phyloP scores from a whole-genome alignment of 2,329 filamentous ascomycete species.

The Mycogone perniciosa region DNA sequence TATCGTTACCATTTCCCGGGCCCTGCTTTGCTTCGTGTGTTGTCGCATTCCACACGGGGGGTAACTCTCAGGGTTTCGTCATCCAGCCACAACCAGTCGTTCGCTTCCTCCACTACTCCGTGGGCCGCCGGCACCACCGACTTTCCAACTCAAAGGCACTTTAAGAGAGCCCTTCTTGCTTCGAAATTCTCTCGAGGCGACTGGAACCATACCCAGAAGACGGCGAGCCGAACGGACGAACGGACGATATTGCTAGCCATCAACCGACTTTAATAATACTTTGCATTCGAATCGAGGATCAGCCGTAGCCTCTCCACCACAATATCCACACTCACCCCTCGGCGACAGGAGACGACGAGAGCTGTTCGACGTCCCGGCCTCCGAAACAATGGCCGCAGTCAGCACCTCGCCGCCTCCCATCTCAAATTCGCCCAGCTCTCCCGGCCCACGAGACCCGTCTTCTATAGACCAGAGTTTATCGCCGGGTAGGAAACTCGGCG shows the following conservation, averaged over 20 bases:
- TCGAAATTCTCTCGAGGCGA: neutral
- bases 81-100: constrained; percentile 6
- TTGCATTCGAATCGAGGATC: neutral
- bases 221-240: too few species aligned
- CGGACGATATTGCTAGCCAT: too few species aligned
- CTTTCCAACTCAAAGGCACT: constrained; percentile 1
- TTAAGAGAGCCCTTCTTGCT: neutral
- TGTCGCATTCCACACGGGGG: neutral
- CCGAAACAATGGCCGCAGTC: constrained; percentile 29
- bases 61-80: neutral
- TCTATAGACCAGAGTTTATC: constrained; percentile 7
- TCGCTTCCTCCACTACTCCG: constrained; percentile 10
- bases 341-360: constrained; percentile 4
- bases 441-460: constrained; percentile 4
- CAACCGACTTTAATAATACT: too few species aligned
- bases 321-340: neutral
- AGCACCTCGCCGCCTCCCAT: constrained; percentile 29
- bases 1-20: neutral
- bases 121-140: neutral
- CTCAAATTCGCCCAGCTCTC: constrained; percentile 21
- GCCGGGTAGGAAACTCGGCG: constrained; percentile 15
- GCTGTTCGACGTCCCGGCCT: constrained; percentile 4
- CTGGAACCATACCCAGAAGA: too few species aligned
- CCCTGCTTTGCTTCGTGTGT: neutral
- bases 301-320: constrained; percentile 4